A percentile compares a stretch with the other conserved stretches of the same genome.
Conservation (phyloP, 768 basidiomycete species). For the Gyrodon lividus region DNA sequence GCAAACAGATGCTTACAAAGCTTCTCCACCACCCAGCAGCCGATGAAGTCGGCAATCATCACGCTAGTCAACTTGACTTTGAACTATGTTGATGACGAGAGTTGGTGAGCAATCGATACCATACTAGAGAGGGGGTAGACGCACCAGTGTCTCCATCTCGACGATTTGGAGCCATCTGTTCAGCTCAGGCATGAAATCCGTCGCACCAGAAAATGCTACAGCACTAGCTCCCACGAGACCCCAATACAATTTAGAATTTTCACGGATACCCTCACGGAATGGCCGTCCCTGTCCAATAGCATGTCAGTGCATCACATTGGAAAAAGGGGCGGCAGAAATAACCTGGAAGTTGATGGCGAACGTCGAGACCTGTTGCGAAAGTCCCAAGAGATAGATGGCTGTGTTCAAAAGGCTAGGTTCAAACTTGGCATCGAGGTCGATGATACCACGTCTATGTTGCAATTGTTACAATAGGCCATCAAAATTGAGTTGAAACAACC, state of each 20-base stretch:
- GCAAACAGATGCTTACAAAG: slow-evolving; percentile 86
- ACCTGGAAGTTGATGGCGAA: slow-evolving; percentile 98
- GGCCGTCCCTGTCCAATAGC: slow-evolving; percentile 69
- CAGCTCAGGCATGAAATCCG: slow-evolving; percentile 92
- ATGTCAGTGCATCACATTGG: not conserved
- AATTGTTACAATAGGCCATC: not conserved
- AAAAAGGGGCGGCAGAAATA: not conserved
- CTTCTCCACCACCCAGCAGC: slow-evolving; percentile 83
- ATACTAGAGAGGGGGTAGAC: slow-evolving; percentile 33
- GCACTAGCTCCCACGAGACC: slow-evolving; percentile 86
- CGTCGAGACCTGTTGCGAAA: slow-evolving; percentile 97
- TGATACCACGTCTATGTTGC: slow-evolving; percentile 56
- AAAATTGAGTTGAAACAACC: slow-evolving; percentile 27
- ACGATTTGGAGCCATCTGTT: slow-evolving; percentile 98
- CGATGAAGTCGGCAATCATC: slow-evolving; percentile 88
- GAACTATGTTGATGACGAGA: slow-evolving; percentile 54
- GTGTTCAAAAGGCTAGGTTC: slow-evolving; percentile 94
- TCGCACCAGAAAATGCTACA: slow-evolving; percentile 92
- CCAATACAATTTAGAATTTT: slow-evolving; percentile 92
- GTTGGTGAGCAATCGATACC: not conserved
- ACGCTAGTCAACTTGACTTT: slow-evolving; percentile 69
- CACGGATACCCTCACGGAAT: slow-evolving; percentile 96
- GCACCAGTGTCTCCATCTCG: slow-evolving; percentile 74
- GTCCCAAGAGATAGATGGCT: slow-evolving; percentile 91
- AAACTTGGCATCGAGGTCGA: slow-evolving; percentile 96